These are phyloP conservation scores for Xylaria polymorpha DNA, from an alignment of 2,329 filamentous ascomycete genomes.

Conservation along the genomic window DNA sequence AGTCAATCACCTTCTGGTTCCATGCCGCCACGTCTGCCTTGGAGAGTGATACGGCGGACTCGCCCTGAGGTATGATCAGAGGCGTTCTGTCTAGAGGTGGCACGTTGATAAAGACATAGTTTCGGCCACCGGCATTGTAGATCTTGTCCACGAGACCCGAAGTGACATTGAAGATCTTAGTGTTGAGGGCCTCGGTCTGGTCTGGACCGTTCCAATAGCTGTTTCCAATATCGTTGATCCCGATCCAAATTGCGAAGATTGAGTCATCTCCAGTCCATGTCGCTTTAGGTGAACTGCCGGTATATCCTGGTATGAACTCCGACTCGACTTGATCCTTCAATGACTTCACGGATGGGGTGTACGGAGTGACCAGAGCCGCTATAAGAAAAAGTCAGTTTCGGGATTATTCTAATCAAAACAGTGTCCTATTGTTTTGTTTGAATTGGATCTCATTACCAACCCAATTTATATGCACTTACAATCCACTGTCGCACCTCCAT, in stretches of 20 bases:
- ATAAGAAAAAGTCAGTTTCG: constrained; percentile 16
- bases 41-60: constrained; percentile 50
- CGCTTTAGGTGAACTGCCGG: constrained; percentile 50
- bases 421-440: neutral
- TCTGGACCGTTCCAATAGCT: constrained; percentile 53
- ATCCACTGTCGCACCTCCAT: constrained; percentile 66
- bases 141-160: constrained; percentile 57
- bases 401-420: neutral
- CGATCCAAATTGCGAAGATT: constrained; percentile 63
- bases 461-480: constrained; percentile 40
- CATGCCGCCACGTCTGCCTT: constrained; percentile 61
- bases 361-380: constrained; percentile 61
- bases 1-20: constrained; percentile 58
- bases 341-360: constrained; percentile 58
- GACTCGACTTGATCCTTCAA: constrained; percentile 62
- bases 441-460: neutral
- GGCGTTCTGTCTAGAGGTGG: constrained; percentile 68
- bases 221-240: constrained; percentile 67
- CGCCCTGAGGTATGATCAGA: constrained; percentile 56
- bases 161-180: constrained; percentile 58
- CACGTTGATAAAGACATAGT: constrained; percentile 70
- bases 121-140: constrained; percentile 64
- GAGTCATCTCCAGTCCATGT: constrained; percentile 54
- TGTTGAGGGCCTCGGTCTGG: constrained; percentile 51
- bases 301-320: constrained; percentile 56